A percentile compares a stretch with the other conserved stretches of the same genome.
These are phyloP conservation scores for Waltergamsia citrina DNA, from an alignment of 2,329 filamentous ascomycete species.

Conservation along the genomic window DNA sequence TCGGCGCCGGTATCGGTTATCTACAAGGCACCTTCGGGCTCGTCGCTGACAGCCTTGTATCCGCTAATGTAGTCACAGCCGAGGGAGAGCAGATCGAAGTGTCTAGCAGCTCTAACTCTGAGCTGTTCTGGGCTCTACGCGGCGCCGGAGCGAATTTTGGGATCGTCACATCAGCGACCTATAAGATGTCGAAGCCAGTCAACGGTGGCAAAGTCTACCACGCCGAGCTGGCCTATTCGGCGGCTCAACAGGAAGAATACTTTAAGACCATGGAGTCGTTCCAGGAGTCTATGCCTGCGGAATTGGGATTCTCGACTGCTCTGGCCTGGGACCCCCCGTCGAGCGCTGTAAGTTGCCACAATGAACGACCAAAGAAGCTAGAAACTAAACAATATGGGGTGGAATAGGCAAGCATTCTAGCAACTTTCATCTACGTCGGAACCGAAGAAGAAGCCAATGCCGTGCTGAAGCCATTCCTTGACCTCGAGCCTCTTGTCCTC, in stretches of 20 bases:
- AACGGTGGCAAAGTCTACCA: conserved; percentile 1
- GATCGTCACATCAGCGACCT: conserved; percentile 23
- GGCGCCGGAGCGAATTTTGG: conserved; percentile 48
- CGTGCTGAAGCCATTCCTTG: background rate
- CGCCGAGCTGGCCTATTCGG: background rate
- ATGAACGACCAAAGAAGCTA: background rate
- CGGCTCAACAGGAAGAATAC: background rate
- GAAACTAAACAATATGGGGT: background rate
- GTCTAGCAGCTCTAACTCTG: conserved; percentile 23
- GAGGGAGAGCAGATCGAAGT: conserved; percentile 27
- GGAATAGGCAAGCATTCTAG: background rate
- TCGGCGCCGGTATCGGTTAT: conserved; percentile 44
- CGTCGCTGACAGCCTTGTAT: conserved; percentile 37
- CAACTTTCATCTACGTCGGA: background rate
- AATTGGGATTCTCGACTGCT: background rate
- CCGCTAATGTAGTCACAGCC: conserved; percentile 37
- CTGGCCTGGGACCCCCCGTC: background rate
- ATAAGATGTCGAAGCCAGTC: conserved; percentile 11
- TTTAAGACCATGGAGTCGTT: background rate
- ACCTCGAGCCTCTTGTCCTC: no score
- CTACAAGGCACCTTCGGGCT: conserved; percentile 40
- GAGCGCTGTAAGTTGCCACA: background rate
- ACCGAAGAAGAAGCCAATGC: background rate
- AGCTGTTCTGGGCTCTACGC: conserved; percentile 35
- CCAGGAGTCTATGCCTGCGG: background rate